A percentile compares a stretch with the other conserved stretches of the same genome.
These are phyloP conservation scores for Blastobotrys attinorum DNA, from an alignment of 805 yeast genomes.

Conservation along the genomic window DNA sequence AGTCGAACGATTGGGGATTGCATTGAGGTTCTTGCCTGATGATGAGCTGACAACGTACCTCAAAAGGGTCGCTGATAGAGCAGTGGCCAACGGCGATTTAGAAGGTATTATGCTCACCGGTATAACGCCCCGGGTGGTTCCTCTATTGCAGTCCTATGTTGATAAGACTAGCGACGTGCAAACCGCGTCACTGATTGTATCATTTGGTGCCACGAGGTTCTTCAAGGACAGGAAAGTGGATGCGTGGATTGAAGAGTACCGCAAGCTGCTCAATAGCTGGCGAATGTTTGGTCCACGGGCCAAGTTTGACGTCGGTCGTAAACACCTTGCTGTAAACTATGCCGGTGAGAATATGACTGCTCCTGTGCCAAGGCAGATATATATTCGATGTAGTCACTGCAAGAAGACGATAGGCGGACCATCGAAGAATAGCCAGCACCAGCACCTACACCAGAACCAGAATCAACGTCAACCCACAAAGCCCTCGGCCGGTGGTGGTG, in stretches of 20 bases:
- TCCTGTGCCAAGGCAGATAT: conserved; percentile 64
- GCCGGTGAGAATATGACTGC: conserved; percentile 41
- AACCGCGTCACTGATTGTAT: conserved; percentile 74
- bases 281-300: conserved; percentile 70
- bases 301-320: conserved; percentile 71
- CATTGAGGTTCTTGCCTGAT: conserved; percentile 76
- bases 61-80: conserved; percentile 60
- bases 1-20: conserved; percentile 84
- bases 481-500: neutral
- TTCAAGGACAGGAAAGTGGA: conserved; percentile 66
- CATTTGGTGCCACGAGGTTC: conserved; percentile 79
- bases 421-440: conserved; percentile 1
- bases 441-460: neutral
- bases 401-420: conserved; percentile 38
- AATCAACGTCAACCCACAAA: conserved; percentile 1
- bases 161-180: conserved; percentile 87
- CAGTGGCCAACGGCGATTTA: conserved; percentile 70
- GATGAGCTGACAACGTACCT: conserved; percentile 63
- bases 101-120: conserved; percentile 91
- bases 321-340: conserved; percentile 49
- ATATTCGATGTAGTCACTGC: conserved; percentile 74
- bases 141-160: conserved; percentile 76
- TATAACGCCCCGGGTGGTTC: conserved; percentile 77
- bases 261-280: conserved; percentile 72
- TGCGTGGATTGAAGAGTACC: conserved; percentile 65